A percentile compares a stretch with the other conserved stretches of the same genome.
Evolutionary conservation across 305 asterid species (phyloP).

Genomic region (Solanum chacoense): DNA sequence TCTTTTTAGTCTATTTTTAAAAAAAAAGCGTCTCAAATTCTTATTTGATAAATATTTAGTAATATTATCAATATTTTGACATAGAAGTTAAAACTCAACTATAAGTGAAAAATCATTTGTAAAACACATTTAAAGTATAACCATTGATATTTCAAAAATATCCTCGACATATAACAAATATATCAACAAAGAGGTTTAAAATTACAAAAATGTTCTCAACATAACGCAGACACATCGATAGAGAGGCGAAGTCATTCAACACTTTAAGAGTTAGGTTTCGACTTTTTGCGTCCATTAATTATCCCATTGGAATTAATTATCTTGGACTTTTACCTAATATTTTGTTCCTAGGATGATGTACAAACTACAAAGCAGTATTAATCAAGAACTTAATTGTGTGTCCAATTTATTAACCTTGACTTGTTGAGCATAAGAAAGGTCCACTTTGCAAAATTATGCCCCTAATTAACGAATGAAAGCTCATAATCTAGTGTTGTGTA

Average conservation of each 20-base stretch:
- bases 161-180: too few species aligned
- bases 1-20: too few species aligned
- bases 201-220: not conserved
- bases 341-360: not conserved
- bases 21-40: too few species aligned
- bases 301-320: not conserved
- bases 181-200: too few species aligned
- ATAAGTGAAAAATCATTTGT: not conserved
- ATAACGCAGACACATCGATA: too few species aligned
- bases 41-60: too few species aligned
- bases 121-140: not conserved
- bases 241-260: not conserved
- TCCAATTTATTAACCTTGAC: not conserved
- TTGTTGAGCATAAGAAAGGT: not conserved
- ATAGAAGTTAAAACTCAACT: not conserved
- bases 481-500: not conserved
- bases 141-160: too few species aligned
- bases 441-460: not conserved
- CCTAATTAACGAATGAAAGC: not conserved
- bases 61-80: not conserved
- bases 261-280: not conserved
- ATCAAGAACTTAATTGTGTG: not conserved
- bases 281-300: not conserved
- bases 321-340: not conserved
- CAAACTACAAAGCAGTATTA: not conserved